phyloP scores from a whole-genome alignment of 805 yeast species.

The Hanseniaspora valbyensis region DNA sequence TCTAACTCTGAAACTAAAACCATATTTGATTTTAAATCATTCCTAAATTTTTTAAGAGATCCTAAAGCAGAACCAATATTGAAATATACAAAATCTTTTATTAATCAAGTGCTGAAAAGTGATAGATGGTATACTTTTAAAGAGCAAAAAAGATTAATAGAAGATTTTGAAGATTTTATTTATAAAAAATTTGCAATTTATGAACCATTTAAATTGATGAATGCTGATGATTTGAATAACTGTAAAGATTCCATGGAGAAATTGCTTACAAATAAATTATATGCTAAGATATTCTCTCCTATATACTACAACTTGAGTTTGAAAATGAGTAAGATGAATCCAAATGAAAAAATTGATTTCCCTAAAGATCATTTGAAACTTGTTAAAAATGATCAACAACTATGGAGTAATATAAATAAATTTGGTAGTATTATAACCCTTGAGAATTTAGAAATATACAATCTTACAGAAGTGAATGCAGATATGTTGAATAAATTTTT shows the following conservation, averaged over 20 bases:
- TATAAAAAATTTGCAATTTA: constrained; percentile 46
- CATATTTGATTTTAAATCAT: constrained; percentile 76
- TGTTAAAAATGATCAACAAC: constrained; percentile 44
- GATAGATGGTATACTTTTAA: constrained; percentile 57
- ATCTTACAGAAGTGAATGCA: constrained; percentile 15
- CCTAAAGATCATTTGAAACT: constrained; percentile 54
- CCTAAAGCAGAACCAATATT: constrained; percentile 82
- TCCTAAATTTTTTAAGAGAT: constrained; percentile 57
- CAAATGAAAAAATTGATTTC: constrained; percentile 34
- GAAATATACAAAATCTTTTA: constrained; percentile 71
- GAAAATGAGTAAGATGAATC: constrained; percentile 21
- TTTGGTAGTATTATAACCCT: constrained; percentile 60
- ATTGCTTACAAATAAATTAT: constrained; percentile 76
- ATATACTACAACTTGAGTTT: constrained; percentile 18
- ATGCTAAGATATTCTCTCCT: constrained; percentile 71
- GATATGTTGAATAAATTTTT: constrained; percentile 41
- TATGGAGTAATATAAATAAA: constrained; percentile 44
- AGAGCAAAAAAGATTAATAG: constrained; percentile 68
- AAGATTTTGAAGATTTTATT: constrained; percentile 67
- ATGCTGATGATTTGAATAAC: constrained; percentile 49
- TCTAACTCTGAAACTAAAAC: background rate
- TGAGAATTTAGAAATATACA: constrained; percentile 65
- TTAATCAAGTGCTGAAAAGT: constrained; percentile 51
- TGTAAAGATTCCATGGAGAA: constrained; percentile 89
- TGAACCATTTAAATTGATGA: constrained; percentile 66